phyloP scores from a whole-genome alignment of 176 grass and related monocot species.

The Chloris gayana region DNA sequence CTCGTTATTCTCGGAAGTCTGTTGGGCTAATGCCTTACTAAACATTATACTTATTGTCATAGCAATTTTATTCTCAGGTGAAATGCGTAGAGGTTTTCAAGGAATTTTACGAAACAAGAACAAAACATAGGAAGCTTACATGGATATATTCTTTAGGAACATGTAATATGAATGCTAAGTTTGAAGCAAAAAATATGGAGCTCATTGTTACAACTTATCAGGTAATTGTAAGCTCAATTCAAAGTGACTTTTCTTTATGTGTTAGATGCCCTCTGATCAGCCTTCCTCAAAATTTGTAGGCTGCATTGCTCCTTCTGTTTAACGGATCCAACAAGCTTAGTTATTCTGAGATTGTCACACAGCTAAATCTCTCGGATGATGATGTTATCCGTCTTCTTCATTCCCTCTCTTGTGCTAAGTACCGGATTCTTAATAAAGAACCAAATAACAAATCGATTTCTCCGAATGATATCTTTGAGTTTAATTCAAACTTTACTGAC shows the following conservation, averaged over 20 bases:
- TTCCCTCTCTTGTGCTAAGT: slow-evolving; percentile 77
- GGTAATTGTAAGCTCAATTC: no score
- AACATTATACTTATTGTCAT: no score
- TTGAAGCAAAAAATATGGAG: slow-evolving; percentile 76
- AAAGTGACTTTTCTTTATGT: no score
- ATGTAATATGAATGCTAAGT: slow-evolving; percentile 83
- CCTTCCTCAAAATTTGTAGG: slow-evolving; percentile 51
- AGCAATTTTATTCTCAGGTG: slow-evolving; percentile 68
- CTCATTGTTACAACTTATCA: slow-evolving; percentile 95
- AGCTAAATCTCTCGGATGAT: slow-evolving; percentile 93
- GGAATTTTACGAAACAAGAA: slow-evolving; percentile 90
- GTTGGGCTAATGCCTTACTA: no score
- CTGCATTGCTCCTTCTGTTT: slow-evolving; percentile 80
- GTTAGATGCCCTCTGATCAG: no score
- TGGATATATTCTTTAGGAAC: slow-evolving; percentile 99
- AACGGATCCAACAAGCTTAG: slow-evolving; percentile 73
- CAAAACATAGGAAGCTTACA: slow-evolving; percentile 94
- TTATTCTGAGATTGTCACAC: slow-evolving; percentile 90
- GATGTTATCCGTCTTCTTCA: slow-evolving; percentile 85
- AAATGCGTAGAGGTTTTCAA: slow-evolving; percentile 95
- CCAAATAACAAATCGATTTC: slow-evolving; percentile 73
- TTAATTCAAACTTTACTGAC: slow-evolving; percentile 90
- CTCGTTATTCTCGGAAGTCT: no score
- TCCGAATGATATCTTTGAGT: slow-evolving; percentile 68
- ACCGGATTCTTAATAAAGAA: slow-evolving; percentile 84